phyloP scores from a whole-genome alignment of 257 asterid genomes.

The Salvia rosmarinus region DNA sequence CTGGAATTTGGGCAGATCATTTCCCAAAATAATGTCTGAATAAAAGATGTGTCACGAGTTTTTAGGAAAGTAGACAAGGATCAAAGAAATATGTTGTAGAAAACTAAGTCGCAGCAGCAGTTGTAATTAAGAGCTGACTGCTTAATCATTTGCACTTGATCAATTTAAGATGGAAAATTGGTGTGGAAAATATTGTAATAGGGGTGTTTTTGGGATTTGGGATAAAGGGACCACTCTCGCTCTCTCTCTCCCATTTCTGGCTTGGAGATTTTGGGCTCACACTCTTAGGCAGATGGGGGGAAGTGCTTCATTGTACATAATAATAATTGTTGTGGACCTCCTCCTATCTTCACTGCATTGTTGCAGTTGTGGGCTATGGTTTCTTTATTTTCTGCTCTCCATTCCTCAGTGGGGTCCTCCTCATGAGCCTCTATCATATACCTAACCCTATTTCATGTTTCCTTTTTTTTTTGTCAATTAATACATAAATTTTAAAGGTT shows the following conservation, averaged over 20 bases:
- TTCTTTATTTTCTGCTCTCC: neutral
- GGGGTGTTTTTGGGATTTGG: conserved; percentile 16
- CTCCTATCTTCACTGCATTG: neutral
- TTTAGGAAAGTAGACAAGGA: neutral
- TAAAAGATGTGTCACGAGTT: neutral
- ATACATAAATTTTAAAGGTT: too few species aligned
- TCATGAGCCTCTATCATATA: too few species aligned
- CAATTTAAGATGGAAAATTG: neutral
- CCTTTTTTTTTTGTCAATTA: too few species aligned
- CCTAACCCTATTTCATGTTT: too few species aligned
- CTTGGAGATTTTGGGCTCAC: conserved; percentile 32
- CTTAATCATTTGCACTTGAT: neutral
- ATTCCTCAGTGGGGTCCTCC: neutral
- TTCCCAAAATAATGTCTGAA: conserved; percentile 63
- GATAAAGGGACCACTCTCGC: conserved; percentile 25
- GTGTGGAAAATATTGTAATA: conserved; percentile 1
- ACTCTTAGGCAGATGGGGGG: conserved; percentile 18
- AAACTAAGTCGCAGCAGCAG: neutral
- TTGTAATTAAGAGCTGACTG: neutral
- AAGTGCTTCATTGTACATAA: conserved; percentile 9
- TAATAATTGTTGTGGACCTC: conserved; percentile 24
- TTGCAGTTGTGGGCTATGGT: neutral
- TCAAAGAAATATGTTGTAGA: neutral
- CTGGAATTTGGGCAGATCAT: conserved; percentile 79
- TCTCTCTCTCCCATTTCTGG: neutral